Conservation (phyloP, 805 yeast genomes). For the Candida nemodendra region DNA sequence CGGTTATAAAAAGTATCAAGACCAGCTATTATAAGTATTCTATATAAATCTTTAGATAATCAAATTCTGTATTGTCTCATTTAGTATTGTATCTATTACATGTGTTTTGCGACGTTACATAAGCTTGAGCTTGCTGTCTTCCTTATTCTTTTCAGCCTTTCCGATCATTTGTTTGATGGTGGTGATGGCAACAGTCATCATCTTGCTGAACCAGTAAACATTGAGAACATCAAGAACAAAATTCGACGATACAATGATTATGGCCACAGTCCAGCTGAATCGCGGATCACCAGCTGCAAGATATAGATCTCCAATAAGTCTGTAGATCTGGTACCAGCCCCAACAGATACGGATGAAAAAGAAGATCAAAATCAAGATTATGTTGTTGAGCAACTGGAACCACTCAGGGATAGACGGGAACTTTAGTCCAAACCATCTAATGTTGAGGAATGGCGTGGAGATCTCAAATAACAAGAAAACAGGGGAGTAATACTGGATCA, state of each 20-base stretch:
- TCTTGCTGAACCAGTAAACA: slow-evolving; percentile 37
- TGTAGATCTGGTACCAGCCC: slow-evolving; percentile 38
- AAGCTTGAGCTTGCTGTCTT: slow-evolving; percentile 30
- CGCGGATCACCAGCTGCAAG: slow-evolving; percentile 27
- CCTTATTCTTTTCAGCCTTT: slow-evolving; percentile 16
- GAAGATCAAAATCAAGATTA: slow-evolving; percentile 33
- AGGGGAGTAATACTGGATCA: slow-evolving; percentile 36
- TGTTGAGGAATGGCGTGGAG: slow-evolving; percentile 37
- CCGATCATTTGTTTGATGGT: slow-evolving; percentile 35
- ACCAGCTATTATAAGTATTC: slow-evolving; percentile 9
- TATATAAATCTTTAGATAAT: too few species aligned
- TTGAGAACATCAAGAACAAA: slow-evolving; percentile 34
- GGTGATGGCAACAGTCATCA: slow-evolving; percentile 36
- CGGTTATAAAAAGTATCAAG: slow-evolving; percentile 38
- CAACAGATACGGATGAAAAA: slow-evolving; percentile 36
- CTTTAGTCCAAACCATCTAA: slow-evolving; percentile 38
- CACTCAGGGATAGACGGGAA: slow-evolving; percentile 28
- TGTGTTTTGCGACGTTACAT: too few species aligned
- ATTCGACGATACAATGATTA: slow-evolving; percentile 31
- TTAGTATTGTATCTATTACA: too few species aligned
- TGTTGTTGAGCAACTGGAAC: slow-evolving; percentile 33
- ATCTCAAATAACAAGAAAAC: slow-evolving; percentile 35
- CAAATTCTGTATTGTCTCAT: too few species aligned
- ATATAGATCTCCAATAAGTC: slow-evolving; percentile 29
- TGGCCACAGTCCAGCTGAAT: slow-evolving; percentile 27